Evolutionary conservation across 768 basidiomycete species (phyloP), one percentile per base, ranked within the genome.

Genomic region (Naganishia randhawae): DNA sequence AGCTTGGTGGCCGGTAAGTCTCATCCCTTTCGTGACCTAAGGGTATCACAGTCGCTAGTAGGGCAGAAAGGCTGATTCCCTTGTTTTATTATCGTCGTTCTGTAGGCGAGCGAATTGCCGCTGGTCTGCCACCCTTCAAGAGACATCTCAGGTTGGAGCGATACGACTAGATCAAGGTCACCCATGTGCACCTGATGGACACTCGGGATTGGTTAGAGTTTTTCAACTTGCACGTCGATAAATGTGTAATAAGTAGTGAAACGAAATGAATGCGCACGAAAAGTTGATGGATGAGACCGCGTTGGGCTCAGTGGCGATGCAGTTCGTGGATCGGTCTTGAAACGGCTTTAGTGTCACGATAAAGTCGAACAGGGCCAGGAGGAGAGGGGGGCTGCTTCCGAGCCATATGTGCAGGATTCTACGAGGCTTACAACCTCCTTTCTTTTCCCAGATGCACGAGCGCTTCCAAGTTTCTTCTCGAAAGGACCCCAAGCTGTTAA

Each of bases 1-100:
- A 86, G 87, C 0, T 77, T 93, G 48, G 85, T 94, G 32, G 89
- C 88, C 3, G 91, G 90, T 3, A 83, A 86, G 45, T 42, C 25
- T 27, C 3, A n/a, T n/a, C n/a, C n/a, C 7, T 22, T 48, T n/a
- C 45, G 11, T n/a, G n/a, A 7, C 16, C 6, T 3, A 48, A 48
- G 25, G 84, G 92, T 61, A 86, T 89, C 14, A 84, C 89, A 1
- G 88, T 90, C 11, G 91, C 91, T 1, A 81, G 0, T 82, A 82
- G 73, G 76, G 74, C 2, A 76, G 77, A 14, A 73, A 70, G 69
- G 75, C 76, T 52, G 71, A 75, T 73, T n/a, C n/a, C n/a, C n/a
- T n/a, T n/a, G 16, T 16, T 9, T 54, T 7, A 29, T 48, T n/a
- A 3, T 61, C 16, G 1, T 39, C 33, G n/a, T 25, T 61, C 29